Percentiles rank a stretch among this genome's conserved stretches.
Conservation (phyloP, 352 stramenopile genomes). For the Pythium diclinum region DNA sequence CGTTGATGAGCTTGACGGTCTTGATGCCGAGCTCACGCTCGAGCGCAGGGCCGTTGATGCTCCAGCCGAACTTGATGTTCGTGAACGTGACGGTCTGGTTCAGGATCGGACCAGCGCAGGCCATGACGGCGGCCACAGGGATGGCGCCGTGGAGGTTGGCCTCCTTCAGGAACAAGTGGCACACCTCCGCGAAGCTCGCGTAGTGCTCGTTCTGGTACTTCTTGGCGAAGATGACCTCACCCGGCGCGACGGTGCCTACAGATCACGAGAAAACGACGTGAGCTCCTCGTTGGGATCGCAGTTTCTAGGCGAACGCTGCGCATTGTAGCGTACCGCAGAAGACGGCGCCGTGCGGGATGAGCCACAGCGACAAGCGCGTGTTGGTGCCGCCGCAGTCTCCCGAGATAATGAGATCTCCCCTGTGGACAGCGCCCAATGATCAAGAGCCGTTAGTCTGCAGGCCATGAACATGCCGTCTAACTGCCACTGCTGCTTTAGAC, state of each 20-base stretch:
- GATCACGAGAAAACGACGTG: too few species aligned
- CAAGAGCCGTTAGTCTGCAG: neutral
- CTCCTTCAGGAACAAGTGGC: slow-evolving; percentile 92
- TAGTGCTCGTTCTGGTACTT: slow-evolving; percentile 87
- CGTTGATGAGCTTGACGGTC: slow-evolving; percentile 93
- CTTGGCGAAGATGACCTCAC: slow-evolving; percentile 81
- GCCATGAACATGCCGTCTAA: neutral
- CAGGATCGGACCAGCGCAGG: slow-evolving; percentile 78
- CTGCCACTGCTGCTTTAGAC: neutral
- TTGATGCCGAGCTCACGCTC: slow-evolving; percentile 82
- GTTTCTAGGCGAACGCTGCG: neutral
- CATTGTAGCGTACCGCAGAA: slow-evolving; percentile 43
- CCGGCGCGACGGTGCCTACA: slow-evolving; percentile 59
- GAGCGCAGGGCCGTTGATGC: slow-evolving; percentile 81
- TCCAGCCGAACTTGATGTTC: slow-evolving; percentile 91
- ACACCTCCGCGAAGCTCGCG: slow-evolving; percentile 83
- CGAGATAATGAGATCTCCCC: slow-evolving; percentile 73
- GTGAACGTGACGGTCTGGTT: slow-evolving; percentile 90
- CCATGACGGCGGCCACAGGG: slow-evolving; percentile 65
- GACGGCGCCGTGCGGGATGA: slow-evolving; percentile 57
- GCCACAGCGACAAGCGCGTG: slow-evolving; percentile 91
- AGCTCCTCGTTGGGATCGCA: slow-evolving; percentile 8
- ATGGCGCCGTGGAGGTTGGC: slow-evolving; percentile 72
- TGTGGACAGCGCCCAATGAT: neutral
- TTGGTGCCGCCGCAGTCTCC: slow-evolving; percentile 98